Evolutionary conservation across 176 grass and related monocot species (phyloP), one percentile per base, ranked within the genome.

Genomic region (Eragrostis curvula): DNA sequence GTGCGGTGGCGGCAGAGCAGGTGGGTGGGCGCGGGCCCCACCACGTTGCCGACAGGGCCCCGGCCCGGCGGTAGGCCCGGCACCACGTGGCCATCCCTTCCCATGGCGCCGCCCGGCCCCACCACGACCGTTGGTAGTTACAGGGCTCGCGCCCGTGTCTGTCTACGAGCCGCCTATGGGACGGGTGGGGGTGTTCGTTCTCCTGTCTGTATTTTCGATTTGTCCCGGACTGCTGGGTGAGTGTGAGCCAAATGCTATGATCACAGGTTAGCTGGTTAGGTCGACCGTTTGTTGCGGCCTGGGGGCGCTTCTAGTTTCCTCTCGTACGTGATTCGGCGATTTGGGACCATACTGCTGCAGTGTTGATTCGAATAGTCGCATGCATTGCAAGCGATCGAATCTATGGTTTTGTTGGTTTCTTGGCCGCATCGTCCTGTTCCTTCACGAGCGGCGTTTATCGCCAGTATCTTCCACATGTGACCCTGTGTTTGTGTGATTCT

Each of bases 91-190:
- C 68, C 68, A n/a, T n/a, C 58, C 45, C 8, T 10, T 20, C 0
- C 2, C 32, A 18, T 51, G 58, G 13, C 12, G 39, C 61, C 12
- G 8, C 28, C 3, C 57, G 67, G 18, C 46, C 86, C 55, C 62
- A 52, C 70, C 82, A 81, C 77, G 82, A 81, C 87, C 87, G 87
- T 89, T 89, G 87, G 87, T 89, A 89, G 87, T 85, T 89, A 84
- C 81, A 66, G 46, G 24, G 39, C 57, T 8, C 21, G 53, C 21
- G 53, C 60, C 48, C 40, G 45, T 46, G 73, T 43, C 27, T 68
- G 41, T 53, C 51, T 20, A 36, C 32, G 32, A 36, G 32, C 32
- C n/a, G n/a, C n/a, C n/a, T n/a, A n/a, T n/a, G n/a, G n/a, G n/a
- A n/a, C n/a, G n/a, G n/a, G n/a, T n/a, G n/a, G n/a, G n/a, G n/a